Percentiles rank a stretch among this genome's conserved stretches.
Evolutionary conservation across 208 protist genomes (phyloP).

Genomic region (Trypanosoma mega): DNA sequence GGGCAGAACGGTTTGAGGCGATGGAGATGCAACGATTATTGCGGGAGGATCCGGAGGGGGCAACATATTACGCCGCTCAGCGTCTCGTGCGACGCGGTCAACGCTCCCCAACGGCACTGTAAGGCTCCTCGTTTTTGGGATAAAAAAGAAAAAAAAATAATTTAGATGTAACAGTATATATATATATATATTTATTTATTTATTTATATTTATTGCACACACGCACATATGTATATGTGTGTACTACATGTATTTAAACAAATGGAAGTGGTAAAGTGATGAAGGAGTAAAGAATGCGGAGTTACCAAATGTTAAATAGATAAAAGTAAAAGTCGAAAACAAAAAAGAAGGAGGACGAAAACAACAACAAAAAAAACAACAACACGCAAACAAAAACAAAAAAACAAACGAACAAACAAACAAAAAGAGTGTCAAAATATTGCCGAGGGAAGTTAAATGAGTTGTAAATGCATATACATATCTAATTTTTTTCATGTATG

Average conservation of each 20-base stretch:
- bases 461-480: too few relatives aligned
- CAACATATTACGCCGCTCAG: conserved; percentile 36
- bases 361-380: conserved; percentile 3
- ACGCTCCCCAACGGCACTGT: neutral
- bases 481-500: too few relatives aligned
- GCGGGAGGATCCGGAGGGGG: conserved; percentile 32
- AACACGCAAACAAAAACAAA: too few relatives aligned
- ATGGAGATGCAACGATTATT: conserved; percentile 22
- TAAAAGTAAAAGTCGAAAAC: conserved; percentile 2
- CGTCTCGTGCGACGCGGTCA: conserved; percentile 10
- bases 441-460: too few relatives aligned
- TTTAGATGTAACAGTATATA: conserved; percentile 7
- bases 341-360: conserved; percentile 3
- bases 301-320: too few relatives aligned
- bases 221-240: too few relatives aligned
- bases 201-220: neutral
- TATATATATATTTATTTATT: neutral
- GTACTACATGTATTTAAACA: too few relatives aligned
- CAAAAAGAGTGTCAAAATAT: too few relatives aligned
- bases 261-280: too few relatives aligned
- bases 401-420: too few relatives aligned
- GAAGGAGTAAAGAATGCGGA: too few relatives aligned
- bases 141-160: conserved; percentile 16
- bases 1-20: conserved; percentile 35
- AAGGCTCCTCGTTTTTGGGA: neutral